Base-by-base conservation (phyloP, 495 filamentous ascomycete species). In the Penicillium taxi region DNA sequence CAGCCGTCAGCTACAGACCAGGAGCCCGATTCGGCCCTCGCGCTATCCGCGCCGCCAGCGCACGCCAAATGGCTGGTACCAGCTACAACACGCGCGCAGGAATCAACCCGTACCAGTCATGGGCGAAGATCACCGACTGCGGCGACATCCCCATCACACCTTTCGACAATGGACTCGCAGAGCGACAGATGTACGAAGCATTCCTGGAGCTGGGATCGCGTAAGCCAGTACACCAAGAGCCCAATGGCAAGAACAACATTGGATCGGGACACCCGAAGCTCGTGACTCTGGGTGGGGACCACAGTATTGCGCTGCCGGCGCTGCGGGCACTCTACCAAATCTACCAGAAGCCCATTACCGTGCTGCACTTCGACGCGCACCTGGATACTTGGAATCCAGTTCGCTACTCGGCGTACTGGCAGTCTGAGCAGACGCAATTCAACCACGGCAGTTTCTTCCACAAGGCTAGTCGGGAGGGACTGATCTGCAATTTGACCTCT, bases 361-460 rank as follows among this genome's bases (percentile, higher is more conserved):
- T 91, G 9, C 67, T 93, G 30, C 86, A 93, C 57, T 91, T 91
- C 58, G 86, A 91, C 49, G 84, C 77, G 7, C 80, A 85, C 52
- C 68, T 84, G 0, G 86, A 93, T 52, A 91, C 86, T 4, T 90
- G 85, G 85, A 77, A 86, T 52, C 86, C 86, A 1, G 74, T 72
- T 9, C 82, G 81, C 38, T 90, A 89, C 58, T 78, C 81, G 0
- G 77, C 73, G 9, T 77, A 78, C 35, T 93, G 86, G 85, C 58
- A 67, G 6, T 73, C 69, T 9, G 70, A 76, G 50, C 82, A 84
- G 52, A 68, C 74, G 6, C 69, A 75, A 41, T 93, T 90, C 63
- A 90, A 79, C 52, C 86, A 93, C 57, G 85, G 86, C 3, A 80
- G 70, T 31, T 88, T 90, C 76, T 91, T 93, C 69, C 84, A 82